Evolutionary conservation across 2,329 filamentous ascomycete genomes (phyloP).

Genomic region (Zasmidium citrigriseum): DNA sequence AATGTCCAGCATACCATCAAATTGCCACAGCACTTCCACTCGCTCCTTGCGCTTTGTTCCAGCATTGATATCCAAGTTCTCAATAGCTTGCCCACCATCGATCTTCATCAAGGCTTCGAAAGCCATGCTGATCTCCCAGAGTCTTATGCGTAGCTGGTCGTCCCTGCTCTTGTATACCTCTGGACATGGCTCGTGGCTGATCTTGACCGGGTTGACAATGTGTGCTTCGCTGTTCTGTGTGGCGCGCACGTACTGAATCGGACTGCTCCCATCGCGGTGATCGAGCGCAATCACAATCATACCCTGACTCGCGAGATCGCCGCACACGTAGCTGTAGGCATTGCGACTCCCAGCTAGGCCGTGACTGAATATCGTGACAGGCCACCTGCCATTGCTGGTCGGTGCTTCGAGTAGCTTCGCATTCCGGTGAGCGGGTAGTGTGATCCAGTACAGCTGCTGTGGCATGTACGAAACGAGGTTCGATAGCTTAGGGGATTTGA

Average conservation of each 20-base stretch:
- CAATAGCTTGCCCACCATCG: constrained; percentile 55
- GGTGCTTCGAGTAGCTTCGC: constrained; percentile 59
- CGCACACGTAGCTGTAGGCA: constrained; percentile 79
- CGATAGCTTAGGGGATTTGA: constrained; percentile 43
- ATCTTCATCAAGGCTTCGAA: constrained; percentile 69
- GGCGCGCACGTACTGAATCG: constrained; percentile 70
- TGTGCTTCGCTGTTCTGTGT: constrained; percentile 47
- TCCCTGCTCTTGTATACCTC: constrained; percentile 69
- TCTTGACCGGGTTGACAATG: constrained; percentile 46
- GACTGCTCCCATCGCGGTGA: constrained; percentile 78
- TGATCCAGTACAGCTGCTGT: constrained; percentile 70
- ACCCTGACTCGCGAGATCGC: constrained; percentile 77
- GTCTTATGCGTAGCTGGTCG: constrained; percentile 69
- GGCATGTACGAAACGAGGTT: constrained; percentile 45
- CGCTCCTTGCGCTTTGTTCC: constrained; percentile 37
- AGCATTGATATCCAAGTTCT: constrained; percentile 48
- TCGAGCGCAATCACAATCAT: constrained; percentile 79
- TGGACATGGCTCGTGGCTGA: constrained; percentile 60
- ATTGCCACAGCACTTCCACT: constrained; percentile 56
- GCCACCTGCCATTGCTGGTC: constrained; percentile 63
- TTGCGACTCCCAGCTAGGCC: constrained; percentile 80
- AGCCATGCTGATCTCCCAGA: constrained; percentile 76
- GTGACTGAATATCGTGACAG: constrained; percentile 83
- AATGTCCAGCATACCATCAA: constrained; percentile 65
- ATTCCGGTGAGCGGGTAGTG: constrained; percentile 72